Base-by-base conservation (phyloP, 1,284 basidiomycete species). In the Abortiporus biennis region DNA sequence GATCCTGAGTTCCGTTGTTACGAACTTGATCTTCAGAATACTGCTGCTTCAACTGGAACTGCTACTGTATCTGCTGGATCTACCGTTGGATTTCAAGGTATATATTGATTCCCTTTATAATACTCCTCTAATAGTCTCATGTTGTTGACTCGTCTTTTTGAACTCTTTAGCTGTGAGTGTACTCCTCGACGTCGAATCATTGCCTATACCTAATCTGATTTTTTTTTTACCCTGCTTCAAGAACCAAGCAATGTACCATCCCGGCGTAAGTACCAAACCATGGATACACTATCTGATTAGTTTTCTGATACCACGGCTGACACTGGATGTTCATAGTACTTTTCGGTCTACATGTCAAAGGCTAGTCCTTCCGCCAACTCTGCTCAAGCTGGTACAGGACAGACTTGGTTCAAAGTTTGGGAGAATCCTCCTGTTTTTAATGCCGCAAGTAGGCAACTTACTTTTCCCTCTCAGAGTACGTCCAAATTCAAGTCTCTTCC, bases 331-430 rank as follows among this genome's bases (percentile, higher is more conserved):
- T 16, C 2, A 13, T 32, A 67, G 61, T 66, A 66, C 43, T 62
- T 64, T 46, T 61, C 62, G 21, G 66, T 65, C 6, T 71, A 71
- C 53, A 64, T 73, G 68, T 61, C 62, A 4, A 48, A 59, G 19
- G 71, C 69, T n/a, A 51, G 52, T 20, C 66, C 65, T 23, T 64
- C 65, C 23, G 68, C 69, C 37, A 64, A 64, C 54, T 65, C 63
- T 33, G 60, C 59, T 43, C 55, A 50, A 24, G 71, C 67, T 30
- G 69, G 66, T 12, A 58, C 64, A 11, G 67, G 66, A 16, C 54
- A 59, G 32, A 70, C 67, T 12, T 73, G 71, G 71, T 73, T 72
- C 63, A 73, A 73, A 59, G 65, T 71, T 29, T 67, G 64, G 63
- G 63, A 72, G 52, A 55, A 64, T 49, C 42, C 60, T 2, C 67